A percentile compares a stretch with the other conserved stretches of the same genome.
Evolutionary conservation across 441 rosid species (phyloP).

Genomic region (Pelargonium fulgidum): DNA sequence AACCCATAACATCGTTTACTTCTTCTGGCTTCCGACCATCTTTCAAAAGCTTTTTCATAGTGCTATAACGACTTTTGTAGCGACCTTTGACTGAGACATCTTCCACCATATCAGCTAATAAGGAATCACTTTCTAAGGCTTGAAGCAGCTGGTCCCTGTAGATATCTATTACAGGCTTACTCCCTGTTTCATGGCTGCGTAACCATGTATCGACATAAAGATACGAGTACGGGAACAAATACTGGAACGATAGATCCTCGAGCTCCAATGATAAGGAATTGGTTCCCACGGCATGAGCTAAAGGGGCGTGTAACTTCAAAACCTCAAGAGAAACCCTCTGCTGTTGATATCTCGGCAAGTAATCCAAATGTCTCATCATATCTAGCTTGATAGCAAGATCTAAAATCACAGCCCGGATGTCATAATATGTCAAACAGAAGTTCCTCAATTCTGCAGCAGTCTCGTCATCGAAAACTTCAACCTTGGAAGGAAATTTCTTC

Average conservation of each 20-base stretch:
- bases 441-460: constrained; percentile 71
- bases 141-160: constrained; percentile 59
- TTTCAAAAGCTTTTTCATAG: constrained; percentile 87
- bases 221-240: constrained; percentile 79
- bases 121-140: constrained; percentile 47
- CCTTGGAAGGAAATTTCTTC: constrained; percentile 55
- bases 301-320: constrained; percentile 74
- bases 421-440: constrained; percentile 84
- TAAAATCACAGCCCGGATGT: constrained; percentile 74
- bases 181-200: constrained; percentile 54
- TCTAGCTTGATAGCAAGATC: constrained; percentile 79
- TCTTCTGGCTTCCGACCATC: constrained; percentile 86
- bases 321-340: constrained; percentile 67
- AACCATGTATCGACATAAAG: constrained; percentile 81
- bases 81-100: constrained; percentile 67
- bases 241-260: constrained; percentile 79
- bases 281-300: constrained; percentile 81
- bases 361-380: constrained; percentile 78
- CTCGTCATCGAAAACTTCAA: constrained; percentile 67
- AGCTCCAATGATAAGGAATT: constrained; percentile 67
- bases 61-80: constrained; percentile 80
- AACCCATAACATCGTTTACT: constrained; percentile 78
- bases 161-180: constrained; percentile 51
- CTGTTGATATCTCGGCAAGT: constrained; percentile 71
- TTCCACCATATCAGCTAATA: constrained; percentile 50